These are phyloP conservation scores for Fusarium guadeloupense DNA, from an alignment of 2,329 filamentous ascomycete genomes.

Conservation along the genomic window DNA sequence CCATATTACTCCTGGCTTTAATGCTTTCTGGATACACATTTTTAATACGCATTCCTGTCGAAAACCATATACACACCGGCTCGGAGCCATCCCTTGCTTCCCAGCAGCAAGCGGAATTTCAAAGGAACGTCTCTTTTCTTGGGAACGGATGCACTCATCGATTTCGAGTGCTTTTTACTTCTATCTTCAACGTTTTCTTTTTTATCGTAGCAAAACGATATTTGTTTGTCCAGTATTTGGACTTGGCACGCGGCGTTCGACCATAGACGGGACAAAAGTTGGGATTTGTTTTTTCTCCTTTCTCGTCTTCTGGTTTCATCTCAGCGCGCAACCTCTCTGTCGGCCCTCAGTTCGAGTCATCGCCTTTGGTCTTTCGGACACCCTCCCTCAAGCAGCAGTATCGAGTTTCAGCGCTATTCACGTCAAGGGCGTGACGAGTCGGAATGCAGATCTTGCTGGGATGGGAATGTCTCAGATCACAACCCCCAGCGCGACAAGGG, in stretches of 20 bases:
- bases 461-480: constrained; percentile 47
- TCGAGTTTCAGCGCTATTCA: constrained; percentile 21
- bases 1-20: constrained; percentile 37
- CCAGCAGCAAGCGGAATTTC: constrained; percentile 48
- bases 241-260: constrained; percentile 46
- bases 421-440: constrained; percentile 36
- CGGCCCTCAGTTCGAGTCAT: constrained; percentile 2
- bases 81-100: constrained; percentile 52
- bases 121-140: constrained; percentile 32
- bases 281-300: constrained; percentile 35
- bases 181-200: constrained; percentile 13
- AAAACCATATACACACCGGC: constrained; percentile 49
- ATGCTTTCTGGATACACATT: constrained; percentile 46
- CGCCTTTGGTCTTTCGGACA: constrained; percentile 6
- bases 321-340: constrained; percentile 18
- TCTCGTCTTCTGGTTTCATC: constrained; percentile 9
- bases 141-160: constrained; percentile 26
- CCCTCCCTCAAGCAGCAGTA: constrained; percentile 16
- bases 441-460: constrained; percentile 46
- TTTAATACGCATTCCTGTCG: constrained; percentile 50
- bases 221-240: constrained; percentile 24
- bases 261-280: constrained; percentile 44
- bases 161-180: constrained; percentile 19
- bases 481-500: constrained; percentile 18
- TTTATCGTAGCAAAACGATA: constrained; percentile 19